Percentiles rank a stretch among this genome's conserved stretches.
Evolutionary conservation across 2,329 filamentous ascomycete genomes (phyloP).

Genomic region (Trichocomaceae sp.): DNA sequence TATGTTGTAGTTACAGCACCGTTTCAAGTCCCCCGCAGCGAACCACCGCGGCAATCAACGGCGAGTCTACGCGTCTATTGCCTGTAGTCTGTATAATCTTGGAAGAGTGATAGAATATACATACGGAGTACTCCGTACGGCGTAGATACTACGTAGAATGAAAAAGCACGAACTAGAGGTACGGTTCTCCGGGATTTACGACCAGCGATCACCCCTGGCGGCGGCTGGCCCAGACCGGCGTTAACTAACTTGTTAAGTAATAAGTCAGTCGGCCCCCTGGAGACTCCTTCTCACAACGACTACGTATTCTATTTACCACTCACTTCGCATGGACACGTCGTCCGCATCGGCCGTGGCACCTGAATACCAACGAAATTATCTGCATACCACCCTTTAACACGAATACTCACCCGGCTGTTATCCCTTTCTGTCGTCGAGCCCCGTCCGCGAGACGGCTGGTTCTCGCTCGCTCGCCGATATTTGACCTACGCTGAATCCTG

Average conservation of each 20-base stretch:
- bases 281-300: background rate
- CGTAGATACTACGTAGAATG: background rate
- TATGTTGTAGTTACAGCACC: background rate
- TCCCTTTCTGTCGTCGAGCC: background rate
- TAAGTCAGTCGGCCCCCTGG: background rate
- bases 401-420: background rate
- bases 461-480: background rate
- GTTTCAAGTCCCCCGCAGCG: background rate
- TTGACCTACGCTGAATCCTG: background rate
- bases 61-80: background rate
- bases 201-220: slow-evolving; percentile 8
- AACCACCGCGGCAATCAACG: background rate
- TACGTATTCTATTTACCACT: background rate
- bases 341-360: slow-evolving; percentile 1
- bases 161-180: background rate
- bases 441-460: slow-evolving; percentile 12
- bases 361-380: background rate
- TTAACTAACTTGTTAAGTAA: background rate
- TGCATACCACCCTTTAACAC: background rate
- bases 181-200: background rate
- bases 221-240: background rate
- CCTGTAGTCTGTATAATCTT: no score
- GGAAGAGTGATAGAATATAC: background rate
- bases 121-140: background rate
- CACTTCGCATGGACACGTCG: slow-evolving; percentile 3